Base-by-base conservation (phyloP, 768 basidiomycete species). In the Clitopilus passeckerianus region DNA sequence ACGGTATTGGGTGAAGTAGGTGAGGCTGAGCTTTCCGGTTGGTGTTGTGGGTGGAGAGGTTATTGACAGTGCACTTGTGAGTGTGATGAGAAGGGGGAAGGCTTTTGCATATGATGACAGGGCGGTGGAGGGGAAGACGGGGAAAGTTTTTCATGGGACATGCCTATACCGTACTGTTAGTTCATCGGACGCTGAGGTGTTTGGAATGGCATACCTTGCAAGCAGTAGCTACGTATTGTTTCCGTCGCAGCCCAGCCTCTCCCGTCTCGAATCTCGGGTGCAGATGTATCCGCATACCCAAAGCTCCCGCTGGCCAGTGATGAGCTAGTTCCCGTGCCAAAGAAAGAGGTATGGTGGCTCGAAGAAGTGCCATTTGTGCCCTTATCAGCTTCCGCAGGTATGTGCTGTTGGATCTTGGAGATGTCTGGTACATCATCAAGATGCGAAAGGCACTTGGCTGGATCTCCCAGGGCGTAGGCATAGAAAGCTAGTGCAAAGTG, bases 401-500 rank as follows among this genome's bases (percentile, higher is more conserved):
- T 77, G 61, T 84, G 83, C 55, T 74, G 76, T 61, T 80, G 79
- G n/a, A 81, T 72, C 62, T 86, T 81, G 12, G 78, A 60, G 24
- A 89, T 71, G 55, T 84, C 77, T 9, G 82, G 79, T 6, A 90
- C 80, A 64, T 80, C 76, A 20, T 70, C 67, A 2, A 92, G 76
- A 64, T 88, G 77, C 2, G 73, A 64, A 14, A 95, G 73, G 59
- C 90, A 93, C 58, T 85, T 81, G 1, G 76, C 70, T 16, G 86
- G 86, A 23, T 81, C 77, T 24, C 86, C 85, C 6, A 93, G 71
- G 0, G 93, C 91, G 70, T 91, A 93, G 3, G 87, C 85, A 66
- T 90, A 89, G 71, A 92, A 93, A 1, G 91, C 91, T 54, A 91
- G 75, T 0, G 84, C 80, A 59, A 91, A 78, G 62, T 81, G 75